phyloP scores from a whole-genome alignment of 441 rosid genomes.

The Eruca vesicaria region DNA sequence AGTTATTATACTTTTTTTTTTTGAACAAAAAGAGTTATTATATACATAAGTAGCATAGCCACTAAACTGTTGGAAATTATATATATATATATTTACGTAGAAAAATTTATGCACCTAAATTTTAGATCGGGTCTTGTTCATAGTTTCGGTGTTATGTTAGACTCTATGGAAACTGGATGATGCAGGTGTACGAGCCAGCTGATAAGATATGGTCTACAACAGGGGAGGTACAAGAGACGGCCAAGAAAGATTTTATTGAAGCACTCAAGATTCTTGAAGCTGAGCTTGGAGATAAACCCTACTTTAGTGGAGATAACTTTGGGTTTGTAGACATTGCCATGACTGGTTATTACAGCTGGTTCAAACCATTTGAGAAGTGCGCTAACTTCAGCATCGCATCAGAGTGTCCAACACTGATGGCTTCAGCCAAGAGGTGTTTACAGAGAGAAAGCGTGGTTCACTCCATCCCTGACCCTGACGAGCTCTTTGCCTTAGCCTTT shows the following conservation, averaged over 20 bases:
- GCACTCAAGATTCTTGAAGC: conserved; percentile 27
- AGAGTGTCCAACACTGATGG: conserved; percentile 32
- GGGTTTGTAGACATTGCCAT: conserved; percentile 36
- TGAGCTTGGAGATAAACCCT: conserved; percentile 40
- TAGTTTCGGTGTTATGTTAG: not conserved
- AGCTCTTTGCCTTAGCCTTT: conserved; percentile 17
- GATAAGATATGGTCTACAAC: conserved; percentile 21
- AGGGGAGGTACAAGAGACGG: conserved; percentile 25
- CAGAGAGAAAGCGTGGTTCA: conserved; percentile 33
- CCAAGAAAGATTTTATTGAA: conserved; percentile 23
- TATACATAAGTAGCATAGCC: no score
- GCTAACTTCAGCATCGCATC: conserved; percentile 36
- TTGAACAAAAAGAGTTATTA: no score
- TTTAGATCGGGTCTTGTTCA: not conserved
- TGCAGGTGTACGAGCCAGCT: conserved; percentile 16
- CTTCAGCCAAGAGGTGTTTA: conserved; percentile 27
- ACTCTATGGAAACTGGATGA: not conserved
- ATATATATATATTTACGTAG: no score
- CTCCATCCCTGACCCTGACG: conserved; percentile 12
- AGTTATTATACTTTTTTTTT: no score
- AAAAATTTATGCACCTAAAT: not conserved
- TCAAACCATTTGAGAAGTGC: conserved; percentile 27
- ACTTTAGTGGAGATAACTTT: conserved; percentile 35
- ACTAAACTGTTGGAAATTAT: no score
- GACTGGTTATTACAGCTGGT: conserved; percentile 34